Percentiles rank a stretch among this genome's conserved stretches.
Conservation (phyloP, 208 protist species). For the Tritrichomonas musculus region DNA sequence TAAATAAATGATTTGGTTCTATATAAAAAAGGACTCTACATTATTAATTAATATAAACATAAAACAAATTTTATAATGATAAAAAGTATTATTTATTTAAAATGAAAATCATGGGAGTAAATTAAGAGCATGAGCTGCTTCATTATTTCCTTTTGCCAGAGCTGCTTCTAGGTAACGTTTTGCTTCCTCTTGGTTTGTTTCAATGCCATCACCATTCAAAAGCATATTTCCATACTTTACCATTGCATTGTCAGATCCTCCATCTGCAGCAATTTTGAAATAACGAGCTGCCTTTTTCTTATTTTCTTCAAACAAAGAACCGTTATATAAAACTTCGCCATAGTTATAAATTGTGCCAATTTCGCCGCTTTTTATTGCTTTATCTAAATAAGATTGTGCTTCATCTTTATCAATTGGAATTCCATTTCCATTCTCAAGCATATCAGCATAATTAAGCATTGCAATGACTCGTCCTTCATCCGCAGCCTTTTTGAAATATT, state of each 20-base stretch:
- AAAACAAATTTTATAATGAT: too few species aligned
- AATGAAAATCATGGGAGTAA: too few species aligned
- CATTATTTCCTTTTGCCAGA: neutral
- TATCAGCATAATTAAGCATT: neutral
- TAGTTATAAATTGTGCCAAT: neutral
- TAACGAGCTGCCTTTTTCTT: neutral
- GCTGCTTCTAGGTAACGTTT: neutral
- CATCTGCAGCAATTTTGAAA: neutral
- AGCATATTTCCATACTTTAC: neutral
- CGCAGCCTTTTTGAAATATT: neutral
- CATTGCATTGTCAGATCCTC: neutral
- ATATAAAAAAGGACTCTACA: too few species aligned
- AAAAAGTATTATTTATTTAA: too few species aligned
- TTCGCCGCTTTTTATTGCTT: neutral
- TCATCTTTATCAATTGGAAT: neutral
- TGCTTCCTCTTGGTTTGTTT: neutral
- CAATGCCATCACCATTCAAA: neutral
- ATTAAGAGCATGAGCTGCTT: too few species aligned
- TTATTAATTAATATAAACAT: too few species aligned
- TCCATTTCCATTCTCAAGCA: neutral
- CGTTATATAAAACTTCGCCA: neutral
- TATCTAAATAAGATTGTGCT: neutral
- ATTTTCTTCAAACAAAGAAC: neutral
- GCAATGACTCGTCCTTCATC: neutral
- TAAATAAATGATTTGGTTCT: too few species aligned